Evolutionary conservation across 306 rosid genomes (phyloP).

Genomic region (Canavalia gladiata): DNA sequence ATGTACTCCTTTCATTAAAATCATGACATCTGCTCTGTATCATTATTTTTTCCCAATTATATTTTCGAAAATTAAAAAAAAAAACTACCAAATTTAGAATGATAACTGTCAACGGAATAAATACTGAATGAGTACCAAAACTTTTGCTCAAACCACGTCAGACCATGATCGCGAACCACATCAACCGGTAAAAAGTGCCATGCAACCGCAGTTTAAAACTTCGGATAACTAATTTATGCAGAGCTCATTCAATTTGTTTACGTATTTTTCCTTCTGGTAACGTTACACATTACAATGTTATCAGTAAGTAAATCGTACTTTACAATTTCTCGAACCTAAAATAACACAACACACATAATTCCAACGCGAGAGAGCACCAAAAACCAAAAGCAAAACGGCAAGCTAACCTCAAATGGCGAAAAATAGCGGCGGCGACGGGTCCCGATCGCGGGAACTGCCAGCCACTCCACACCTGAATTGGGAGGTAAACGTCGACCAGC

Average conservation of each 20-base stretch:
- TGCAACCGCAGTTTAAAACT: not conserved
- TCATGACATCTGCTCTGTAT: not conserved
- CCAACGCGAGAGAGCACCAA: not conserved
- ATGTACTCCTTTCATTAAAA: not conserved
- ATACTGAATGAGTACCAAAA: not conserved
- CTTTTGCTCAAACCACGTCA: not conserved
- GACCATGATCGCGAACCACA: not conserved
- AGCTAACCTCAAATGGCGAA: conserved; percentile 79
- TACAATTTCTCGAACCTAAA: not conserved
- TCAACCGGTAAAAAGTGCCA: no score
- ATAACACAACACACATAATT: conserved; percentile 1
- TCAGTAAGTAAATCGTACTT: not conserved
- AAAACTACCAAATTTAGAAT: not conserved
- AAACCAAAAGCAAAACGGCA: not conserved
- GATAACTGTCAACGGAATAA: not conserved
- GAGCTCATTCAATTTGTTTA: not conserved
- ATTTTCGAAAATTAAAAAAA: not conserved
- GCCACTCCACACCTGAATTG: conserved; percentile 67
- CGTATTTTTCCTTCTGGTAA: not conserved
- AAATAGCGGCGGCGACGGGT: conserved; percentile 72
- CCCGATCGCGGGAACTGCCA: conserved; percentile 85
- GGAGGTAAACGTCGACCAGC: conserved; percentile 77
- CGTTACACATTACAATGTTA: not conserved
- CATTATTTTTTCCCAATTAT: not conserved
- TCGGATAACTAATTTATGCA: not conserved